A percentile compares a stretch with the other conserved stretches of the same genome.
These are phyloP conservation scores for Beta corolliflora DNA, from an alignment of 179 eudicot genomes.

Conservation along the genomic window DNA sequence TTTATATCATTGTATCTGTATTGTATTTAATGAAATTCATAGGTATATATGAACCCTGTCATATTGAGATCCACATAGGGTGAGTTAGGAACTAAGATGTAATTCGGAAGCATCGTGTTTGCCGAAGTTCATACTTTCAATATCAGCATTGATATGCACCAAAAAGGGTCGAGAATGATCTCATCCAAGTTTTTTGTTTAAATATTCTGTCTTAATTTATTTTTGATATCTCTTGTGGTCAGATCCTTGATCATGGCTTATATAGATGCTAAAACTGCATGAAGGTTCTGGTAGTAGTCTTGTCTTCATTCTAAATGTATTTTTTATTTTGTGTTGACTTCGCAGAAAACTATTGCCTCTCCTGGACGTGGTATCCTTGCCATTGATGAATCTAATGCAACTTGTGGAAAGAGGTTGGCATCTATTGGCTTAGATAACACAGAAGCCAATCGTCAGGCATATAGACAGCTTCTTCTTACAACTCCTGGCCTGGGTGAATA, in stretches of 20 bases:
- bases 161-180: background rate
- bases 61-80: background rate
- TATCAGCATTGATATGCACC: no score
- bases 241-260: background rate
- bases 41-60: background rate
- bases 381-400: conserved; percentile 66
- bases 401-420: conserved; percentile 62
- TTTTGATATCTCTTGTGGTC: background rate
- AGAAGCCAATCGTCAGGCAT: conserved; percentile 58
- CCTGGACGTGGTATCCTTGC: conserved; percentile 68
- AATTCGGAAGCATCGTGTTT: background rate
- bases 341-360: conserved; percentile 54
- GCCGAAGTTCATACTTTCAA: background rate
- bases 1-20: background rate
- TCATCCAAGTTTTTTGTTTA: background rate
- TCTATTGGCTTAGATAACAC: conserved; percentile 69
- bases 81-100: background rate
- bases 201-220: background rate
- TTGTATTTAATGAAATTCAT: background rate
- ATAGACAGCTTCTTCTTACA: conserved; percentile 53
- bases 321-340: background rate
- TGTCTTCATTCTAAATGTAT: background rate
- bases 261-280: background rate
- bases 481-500: conserved; percentile 60
- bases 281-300: background rate